Evolutionary conservation across 441 rosid species (phyloP), one percentile per base, ranked within the genome.

Genomic region (Biscutella laevigata): DNA sequence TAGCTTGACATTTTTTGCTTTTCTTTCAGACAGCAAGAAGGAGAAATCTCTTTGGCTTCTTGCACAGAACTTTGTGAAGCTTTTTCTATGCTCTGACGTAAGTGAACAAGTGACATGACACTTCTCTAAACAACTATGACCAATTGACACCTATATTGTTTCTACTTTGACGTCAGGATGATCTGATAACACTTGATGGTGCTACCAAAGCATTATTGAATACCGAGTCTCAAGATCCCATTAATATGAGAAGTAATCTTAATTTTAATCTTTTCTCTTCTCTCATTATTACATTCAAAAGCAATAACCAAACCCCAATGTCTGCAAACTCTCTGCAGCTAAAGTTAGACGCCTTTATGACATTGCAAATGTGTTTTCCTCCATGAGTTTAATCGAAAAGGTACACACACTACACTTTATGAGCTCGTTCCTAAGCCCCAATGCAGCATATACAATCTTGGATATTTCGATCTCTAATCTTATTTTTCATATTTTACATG

Each of bases 61-160:
- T 52, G 69, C 97, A n/a, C 86, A 80, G 73, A 89, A 78, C 76
- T 83, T 83, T 46, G 80, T 80, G 70, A 86, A 89, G 90, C 94
- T 89, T 56, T 86, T 86, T 67, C 82, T 89, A 46, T 86, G 86
- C 65, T 77, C 84, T 15, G 70, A 75, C 61, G 97, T 86, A 77
- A 80, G 95, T 60, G 17, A 46, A 39, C 15, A 37, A 8, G 6
- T 30, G 1, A 38, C 28, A 28, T 17, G 28, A 10, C 6, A 44
- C 28, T 22, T 36, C 54, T 43, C 12, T 45, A 24, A 29, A 24
- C 17, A 32, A 30, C 3, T 38, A 17, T 35, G 8, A 50, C 61
- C 64, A 16, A 6, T 22, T 57, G 51, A 32, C 11, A 17, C 43
- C 7, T 53, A 30, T 43, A 37, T 61, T 57, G 49, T 39, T 13